Percentiles rank a stretch among this genome's conserved stretches.
Evolutionary conservation across 768 basidiomycete species (phyloP).

Genomic region (Dacryopinax primogenitus): DNA sequence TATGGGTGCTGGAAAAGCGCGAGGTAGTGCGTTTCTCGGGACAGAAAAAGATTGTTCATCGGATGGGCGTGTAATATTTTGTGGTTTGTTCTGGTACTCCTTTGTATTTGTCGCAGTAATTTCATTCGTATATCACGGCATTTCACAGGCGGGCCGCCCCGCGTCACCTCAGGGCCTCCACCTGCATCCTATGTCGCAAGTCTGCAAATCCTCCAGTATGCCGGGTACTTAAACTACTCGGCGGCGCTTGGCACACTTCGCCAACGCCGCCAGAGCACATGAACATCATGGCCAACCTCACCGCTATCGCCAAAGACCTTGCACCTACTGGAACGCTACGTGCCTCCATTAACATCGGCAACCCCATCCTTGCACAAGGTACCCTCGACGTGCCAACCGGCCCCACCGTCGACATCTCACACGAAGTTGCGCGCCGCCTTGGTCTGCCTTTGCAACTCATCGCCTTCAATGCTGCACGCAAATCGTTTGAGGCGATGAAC

Average conservation of each 20-base stretch:
- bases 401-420: slow-evolving; percentile 4
- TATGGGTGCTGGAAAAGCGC: slow-evolving; percentile 87
- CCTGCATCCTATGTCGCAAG: background rate
- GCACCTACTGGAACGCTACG: background rate
- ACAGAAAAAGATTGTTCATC: slow-evolving; percentile 46
- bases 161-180: background rate
- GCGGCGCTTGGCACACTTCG: background rate
- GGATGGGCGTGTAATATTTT: slow-evolving; percentile 23
- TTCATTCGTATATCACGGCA: background rate
- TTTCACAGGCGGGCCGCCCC: background rate
- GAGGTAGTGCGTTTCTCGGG: slow-evolving; percentile 87
- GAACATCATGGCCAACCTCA: background rate
- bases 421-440: background rate
- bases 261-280: background rate
- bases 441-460: background rate
- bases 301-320: slow-evolving; percentile 2
- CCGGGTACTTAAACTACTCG: background rate
- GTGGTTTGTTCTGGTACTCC: background rate
- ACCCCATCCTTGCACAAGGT: background rate
- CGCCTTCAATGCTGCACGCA: background rate
- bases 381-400: background rate
- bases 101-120: slow-evolving; percentile 4
- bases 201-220: background rate
- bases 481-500: slow-evolving; percentile 7
- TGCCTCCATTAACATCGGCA: background rate